Percentiles rank a stretch among this genome's conserved stretches.
phyloP scores from a whole-genome alignment of 441 rosid genomes.

The Bocquillonia castaneifolia region DNA sequence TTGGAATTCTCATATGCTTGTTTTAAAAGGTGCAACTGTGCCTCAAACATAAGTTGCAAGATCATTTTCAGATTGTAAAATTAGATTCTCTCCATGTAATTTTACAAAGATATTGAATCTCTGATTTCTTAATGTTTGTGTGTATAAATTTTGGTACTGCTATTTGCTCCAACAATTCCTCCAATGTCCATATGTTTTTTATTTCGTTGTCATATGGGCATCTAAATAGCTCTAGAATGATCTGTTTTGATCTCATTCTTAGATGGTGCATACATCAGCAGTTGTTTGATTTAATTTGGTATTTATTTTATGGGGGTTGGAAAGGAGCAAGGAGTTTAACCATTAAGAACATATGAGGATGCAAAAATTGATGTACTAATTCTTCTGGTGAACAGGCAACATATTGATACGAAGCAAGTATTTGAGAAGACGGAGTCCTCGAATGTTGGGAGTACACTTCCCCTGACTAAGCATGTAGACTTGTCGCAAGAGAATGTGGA shows the following conservation, averaged over 20 bases:
- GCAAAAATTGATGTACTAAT: neutral
- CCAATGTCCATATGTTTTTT: neutral
- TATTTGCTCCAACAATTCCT: neutral
- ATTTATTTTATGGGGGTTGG: neutral
- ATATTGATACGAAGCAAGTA: constrained; percentile 69
- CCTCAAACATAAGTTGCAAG: neutral
- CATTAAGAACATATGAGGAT: neutral
- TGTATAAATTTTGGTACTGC: no score
- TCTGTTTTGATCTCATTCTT: neutral
- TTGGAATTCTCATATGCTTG: neutral
- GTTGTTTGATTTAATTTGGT: neutral
- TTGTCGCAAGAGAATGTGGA: constrained; percentile 68
- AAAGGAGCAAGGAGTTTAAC: neutral
- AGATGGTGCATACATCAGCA: neutral
- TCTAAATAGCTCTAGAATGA: neutral
- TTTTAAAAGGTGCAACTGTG: neutral
- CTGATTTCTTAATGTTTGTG: neutral
- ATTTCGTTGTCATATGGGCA: neutral
- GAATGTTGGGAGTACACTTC: constrained; percentile 34
- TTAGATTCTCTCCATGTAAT: neutral
- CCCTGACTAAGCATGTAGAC: constrained; percentile 65
- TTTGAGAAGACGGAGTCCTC: constrained; percentile 60
- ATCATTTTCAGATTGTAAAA: neutral
- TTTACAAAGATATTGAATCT: no score
- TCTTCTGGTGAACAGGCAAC: constrained; percentile 49